Evolutionary conservation across 768 basidiomycete genomes (phyloP), one percentile per base, ranked within the genome.

Genomic region (Mycena floridula): DNA sequence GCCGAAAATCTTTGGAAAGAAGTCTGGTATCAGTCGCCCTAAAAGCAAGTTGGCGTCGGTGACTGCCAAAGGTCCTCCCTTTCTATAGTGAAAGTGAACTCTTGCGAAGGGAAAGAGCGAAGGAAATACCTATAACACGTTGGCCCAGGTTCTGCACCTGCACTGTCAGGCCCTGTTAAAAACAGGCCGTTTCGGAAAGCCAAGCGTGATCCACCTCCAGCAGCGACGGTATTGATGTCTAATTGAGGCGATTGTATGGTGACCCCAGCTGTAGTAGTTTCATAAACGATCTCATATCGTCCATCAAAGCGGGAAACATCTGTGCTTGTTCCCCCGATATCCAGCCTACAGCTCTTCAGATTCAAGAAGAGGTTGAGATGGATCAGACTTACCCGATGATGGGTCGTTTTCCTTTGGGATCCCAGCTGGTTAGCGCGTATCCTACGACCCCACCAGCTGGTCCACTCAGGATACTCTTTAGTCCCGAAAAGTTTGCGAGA

Each of bases 371-470:
- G 8, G 15, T 9, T 15, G 27, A 18, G 24, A 7, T 3, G 37
- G 27, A 45, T 20, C n/a, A n/a, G n/a, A 71, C 82, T 13, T 57
- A 88, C 85, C 90, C 90, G 46, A 96, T 94, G 51, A 95, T 77
- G 0, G 93, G 88, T 25, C 74, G 67, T 54, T 76, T 81, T 52
- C 69, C 60, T 50, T 80, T 65, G 40, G 74, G 74, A 51, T 92
- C 90, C 87, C 91, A 96, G 54, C 89, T 92, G 3, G 90, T 94
- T 52, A 92, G 66, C 0, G 93, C 90, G 55, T 90, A 95, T 0
- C 95, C 95, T 0, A 98, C 95, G 5, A 98, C 95, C 3, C 94
- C 94, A 2, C 94, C 94, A 0, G 94, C 95, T 0, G 94, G 95
- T 3, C 89, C 90, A 54, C 89, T 92, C 27, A 96, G 63, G 50